phyloP scores from a whole-genome alignment of 192 early-diverging fungal species.

The Linderina pennispora region DNA sequence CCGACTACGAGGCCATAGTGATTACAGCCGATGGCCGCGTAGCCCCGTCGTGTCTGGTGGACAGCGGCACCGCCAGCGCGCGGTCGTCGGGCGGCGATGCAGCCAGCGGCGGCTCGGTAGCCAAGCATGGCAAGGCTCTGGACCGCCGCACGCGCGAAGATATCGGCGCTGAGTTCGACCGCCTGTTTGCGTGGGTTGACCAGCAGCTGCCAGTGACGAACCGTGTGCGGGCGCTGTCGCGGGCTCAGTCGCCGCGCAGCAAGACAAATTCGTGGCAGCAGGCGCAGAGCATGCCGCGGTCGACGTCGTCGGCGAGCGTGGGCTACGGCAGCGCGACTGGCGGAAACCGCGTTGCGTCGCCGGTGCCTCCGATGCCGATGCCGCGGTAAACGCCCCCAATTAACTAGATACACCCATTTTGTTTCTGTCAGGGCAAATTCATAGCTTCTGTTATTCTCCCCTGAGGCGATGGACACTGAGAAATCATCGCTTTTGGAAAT shows the following conservation, averaged over 20 bases:
- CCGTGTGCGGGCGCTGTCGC: constrained; percentile 21
- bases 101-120: too few relatives aligned
- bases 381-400: not conserved
- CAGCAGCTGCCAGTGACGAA: constrained; percentile 38
- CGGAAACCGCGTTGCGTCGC: constrained; percentile 36
- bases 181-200: constrained; percentile 46
- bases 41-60: not conserved
- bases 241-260: constrained; percentile 34
- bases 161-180: constrained; percentile 50
- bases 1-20: constrained; percentile 44
- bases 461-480: too few relatives aligned
- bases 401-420: constrained; percentile 2
- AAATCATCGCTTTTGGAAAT: too few relatives aligned
- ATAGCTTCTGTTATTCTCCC: too few relatives aligned
- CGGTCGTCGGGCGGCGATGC: constrained; percentile 1
- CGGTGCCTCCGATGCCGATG: constrained; percentile 28
- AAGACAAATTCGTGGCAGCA: constrained; percentile 37
- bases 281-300: constrained; percentile 7
- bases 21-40: constrained; percentile 32
- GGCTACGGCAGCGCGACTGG: constrained; percentile 26
- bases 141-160: constrained; percentile 45
- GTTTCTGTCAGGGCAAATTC: too few relatives aligned
- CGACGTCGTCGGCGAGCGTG: constrained; percentile 31
- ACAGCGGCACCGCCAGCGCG: constrained; percentile 1
- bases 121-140: constrained; percentile 8